These are phyloP conservation scores for Fusarium tjaetaba DNA, from an alignment of 2,329 filamentous ascomycete species.

Conservation along the genomic window DNA sequence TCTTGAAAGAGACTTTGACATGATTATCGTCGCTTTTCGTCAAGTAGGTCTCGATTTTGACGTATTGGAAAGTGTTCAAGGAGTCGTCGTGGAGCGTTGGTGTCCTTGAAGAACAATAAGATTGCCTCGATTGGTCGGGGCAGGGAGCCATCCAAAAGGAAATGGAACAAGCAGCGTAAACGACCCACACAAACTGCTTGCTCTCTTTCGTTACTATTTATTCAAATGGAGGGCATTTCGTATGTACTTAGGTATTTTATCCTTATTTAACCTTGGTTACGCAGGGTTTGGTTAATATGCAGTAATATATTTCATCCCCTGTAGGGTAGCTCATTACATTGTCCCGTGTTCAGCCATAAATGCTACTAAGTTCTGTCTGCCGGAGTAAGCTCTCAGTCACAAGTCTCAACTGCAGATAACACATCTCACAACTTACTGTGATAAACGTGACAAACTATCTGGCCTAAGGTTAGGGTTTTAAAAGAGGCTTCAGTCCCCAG, in stretches of 20 bases:
- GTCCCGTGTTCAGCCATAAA: too few relatives aligned
- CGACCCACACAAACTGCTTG: not conserved
- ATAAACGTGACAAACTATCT: not conserved
- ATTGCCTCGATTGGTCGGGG: accelerated
- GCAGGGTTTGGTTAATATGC: not conserved
- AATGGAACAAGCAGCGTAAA: not conserved
- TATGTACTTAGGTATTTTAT: not conserved
- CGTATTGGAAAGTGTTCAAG: constrained; percentile 49
- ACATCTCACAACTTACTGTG: too few relatives aligned
- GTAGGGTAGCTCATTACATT: not conserved
- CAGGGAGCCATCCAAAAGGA: not conserved
- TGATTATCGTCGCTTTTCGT: constrained; percentile 56
- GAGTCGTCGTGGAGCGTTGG: constrained; percentile 53
- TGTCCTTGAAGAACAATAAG: constrained; percentile 39
- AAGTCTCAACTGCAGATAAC: too few relatives aligned
- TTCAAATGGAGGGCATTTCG: not conserved
- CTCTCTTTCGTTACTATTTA: not conserved
- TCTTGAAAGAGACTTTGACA: constrained; percentile 52
- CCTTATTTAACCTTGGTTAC: not conserved
- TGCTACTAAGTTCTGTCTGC: too few relatives aligned
- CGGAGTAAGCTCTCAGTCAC: too few relatives aligned
- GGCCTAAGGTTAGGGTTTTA: too few relatives aligned
- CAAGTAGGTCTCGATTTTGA: constrained; percentile 55
- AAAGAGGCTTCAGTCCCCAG: too few relatives aligned
- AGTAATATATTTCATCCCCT: not conserved